phyloP scores from a whole-genome alignment of 805 yeast species.

The Diddensiella caesifluorescens region DNA sequence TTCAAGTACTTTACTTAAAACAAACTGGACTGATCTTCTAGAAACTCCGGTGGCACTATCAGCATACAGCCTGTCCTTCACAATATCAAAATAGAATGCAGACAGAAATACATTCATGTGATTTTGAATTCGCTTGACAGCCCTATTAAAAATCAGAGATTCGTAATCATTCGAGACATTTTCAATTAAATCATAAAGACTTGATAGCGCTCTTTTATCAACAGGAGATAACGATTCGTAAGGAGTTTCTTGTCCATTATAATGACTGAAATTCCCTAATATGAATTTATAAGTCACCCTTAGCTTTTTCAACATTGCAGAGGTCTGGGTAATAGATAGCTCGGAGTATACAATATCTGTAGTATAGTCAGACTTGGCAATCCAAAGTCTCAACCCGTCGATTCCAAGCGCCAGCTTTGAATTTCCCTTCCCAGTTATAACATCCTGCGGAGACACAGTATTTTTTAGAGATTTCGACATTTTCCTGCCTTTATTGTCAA shows the following conservation, averaged over 20 bases:
- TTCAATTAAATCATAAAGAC: constrained; percentile 44
- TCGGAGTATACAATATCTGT: constrained; percentile 73
- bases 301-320: constrained; percentile 74
- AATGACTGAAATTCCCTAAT: constrained; percentile 65
- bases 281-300: constrained; percentile 76
- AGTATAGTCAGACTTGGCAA: constrained; percentile 82
- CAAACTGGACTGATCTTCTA: constrained; percentile 62
- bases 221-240: constrained; percentile 25
- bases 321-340: constrained; percentile 65
- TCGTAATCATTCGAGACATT: constrained; percentile 44
- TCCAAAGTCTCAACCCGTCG: constrained; percentile 88
- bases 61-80: constrained; percentile 81
- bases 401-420: constrained; percentile 66
- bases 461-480: constrained; percentile 95
- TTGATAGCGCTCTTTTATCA: constrained; percentile 61
- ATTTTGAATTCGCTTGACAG: constrained; percentile 59
- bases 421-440: constrained; percentile 52
- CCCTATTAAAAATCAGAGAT: constrained; percentile 60
- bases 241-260: constrained; percentile 32
- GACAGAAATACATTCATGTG: constrained; percentile 75
- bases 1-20: constrained; percentile 48
- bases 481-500: constrained; percentile 79
- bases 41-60: constrained; percentile 44
- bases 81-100: constrained; percentile 77
- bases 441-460: constrained; percentile 60